Evolutionary conservation across 2,329 filamentous ascomycete species (phyloP).

Genomic region (Aspergillus awamori): DNA sequence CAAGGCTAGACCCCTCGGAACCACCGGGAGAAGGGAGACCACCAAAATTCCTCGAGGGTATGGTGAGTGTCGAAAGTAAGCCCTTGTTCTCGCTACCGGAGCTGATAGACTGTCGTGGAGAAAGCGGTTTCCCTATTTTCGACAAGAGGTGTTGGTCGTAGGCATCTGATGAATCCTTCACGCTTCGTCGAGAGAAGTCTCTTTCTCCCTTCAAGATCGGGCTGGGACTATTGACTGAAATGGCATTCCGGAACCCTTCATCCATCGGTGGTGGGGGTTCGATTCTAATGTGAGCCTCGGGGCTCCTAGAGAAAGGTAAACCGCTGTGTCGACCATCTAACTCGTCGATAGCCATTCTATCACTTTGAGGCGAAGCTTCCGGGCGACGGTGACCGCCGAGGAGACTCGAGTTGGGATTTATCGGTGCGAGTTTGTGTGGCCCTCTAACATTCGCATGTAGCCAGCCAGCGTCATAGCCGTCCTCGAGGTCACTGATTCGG

Average conservation of each 20-base stretch:
- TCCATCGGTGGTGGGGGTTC: slow-evolving; percentile 37
- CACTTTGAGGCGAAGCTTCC: slow-evolving; percentile 36
- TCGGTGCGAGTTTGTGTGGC: slow-evolving; percentile 51
- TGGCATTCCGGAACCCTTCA: slow-evolving; percentile 39
- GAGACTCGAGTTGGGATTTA: slow-evolving; percentile 55
- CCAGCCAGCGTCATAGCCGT: slow-evolving; percentile 65
- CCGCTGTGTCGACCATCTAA: slow-evolving; percentile 37
- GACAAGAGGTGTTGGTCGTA: slow-evolving; percentile 66
- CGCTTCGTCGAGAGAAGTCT: slow-evolving; percentile 60
- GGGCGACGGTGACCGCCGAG: slow-evolving; percentile 48
- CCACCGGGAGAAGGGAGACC: slow-evolving; percentile 37
- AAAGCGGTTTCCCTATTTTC: slow-evolving; percentile 63
- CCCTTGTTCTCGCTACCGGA: slow-evolving; percentile 35
- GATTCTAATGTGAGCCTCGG: slow-evolving; percentile 39
- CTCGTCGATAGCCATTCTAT: slow-evolving; percentile 43
- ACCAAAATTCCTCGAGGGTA: slow-evolving; percentile 36
- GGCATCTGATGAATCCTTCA: slow-evolving; percentile 62
- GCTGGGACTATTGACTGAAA: slow-evolving; percentile 32
- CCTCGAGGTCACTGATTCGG: slow-evolving; percentile 58
- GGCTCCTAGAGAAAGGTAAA: slow-evolving; percentile 33
- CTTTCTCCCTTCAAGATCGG: slow-evolving; percentile 59
- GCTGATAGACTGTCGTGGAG: slow-evolving; percentile 49
- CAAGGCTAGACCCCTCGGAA: slow-evolving; percentile 35
- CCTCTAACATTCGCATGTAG: slow-evolving; percentile 61
- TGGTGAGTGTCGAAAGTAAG: slow-evolving; percentile 37